phyloP scores from a whole-genome alignment of 2,329 filamentous ascomycete genomes.

The Phialemoniopsis sp. region DNA sequence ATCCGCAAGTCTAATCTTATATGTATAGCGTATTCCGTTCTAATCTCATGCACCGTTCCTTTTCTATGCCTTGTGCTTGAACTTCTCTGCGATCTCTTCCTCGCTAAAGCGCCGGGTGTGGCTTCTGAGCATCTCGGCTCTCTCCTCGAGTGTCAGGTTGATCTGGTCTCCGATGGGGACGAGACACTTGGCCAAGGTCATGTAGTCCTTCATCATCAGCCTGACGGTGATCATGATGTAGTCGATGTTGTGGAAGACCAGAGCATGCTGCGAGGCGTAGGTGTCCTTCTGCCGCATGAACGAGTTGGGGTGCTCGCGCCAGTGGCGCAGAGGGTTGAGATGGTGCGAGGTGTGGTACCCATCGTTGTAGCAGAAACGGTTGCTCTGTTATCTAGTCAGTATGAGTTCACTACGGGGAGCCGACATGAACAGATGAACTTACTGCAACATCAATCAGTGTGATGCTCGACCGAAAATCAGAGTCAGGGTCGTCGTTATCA shows the following conservation, averaged over 20 bases:
- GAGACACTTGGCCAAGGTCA: constrained; percentile 62
- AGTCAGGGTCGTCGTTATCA: constrained; percentile 69
- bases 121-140: constrained; percentile 55
- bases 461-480: constrained; percentile 75
- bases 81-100: constrained; percentile 59
- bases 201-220: constrained; percentile 68
- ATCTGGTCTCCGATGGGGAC: constrained; percentile 71
- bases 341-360: constrained; percentile 81
- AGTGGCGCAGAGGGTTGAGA: constrained; percentile 73
- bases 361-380: constrained; percentile 79
- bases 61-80: constrained; percentile 15
- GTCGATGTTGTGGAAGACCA: constrained; percentile 79
- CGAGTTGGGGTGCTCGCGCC: constrained; percentile 73
- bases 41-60: no score
- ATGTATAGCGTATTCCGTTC: no score
- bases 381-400: constrained; percentile 50
- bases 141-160: constrained; percentile 58
- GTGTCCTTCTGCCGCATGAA: constrained; percentile 66
- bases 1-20: no score
- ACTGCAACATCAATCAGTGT: constrained; percentile 76
- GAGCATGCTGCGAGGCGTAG: constrained; percentile 62
- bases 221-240: constrained; percentile 72
- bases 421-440: constrained; percentile 26
- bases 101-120: constrained; percentile 65
- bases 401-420: constrained; percentile 1